Evolutionary conservation across 129 eudicot species (phyloP).

Genomic region (Centella asiatica): DNA sequence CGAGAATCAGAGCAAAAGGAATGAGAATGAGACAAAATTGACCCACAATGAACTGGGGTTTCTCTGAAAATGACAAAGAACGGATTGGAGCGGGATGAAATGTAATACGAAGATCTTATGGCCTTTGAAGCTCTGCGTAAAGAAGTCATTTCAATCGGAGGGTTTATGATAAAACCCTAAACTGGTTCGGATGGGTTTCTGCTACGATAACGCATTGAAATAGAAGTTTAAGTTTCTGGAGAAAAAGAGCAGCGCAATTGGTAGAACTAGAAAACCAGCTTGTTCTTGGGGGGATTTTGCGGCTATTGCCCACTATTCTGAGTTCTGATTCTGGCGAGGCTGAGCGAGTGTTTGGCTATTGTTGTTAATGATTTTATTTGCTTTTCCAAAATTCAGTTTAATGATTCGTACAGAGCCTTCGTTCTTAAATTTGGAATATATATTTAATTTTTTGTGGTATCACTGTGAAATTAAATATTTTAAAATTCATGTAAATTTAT

Average conservation of each 20-base stretch:
- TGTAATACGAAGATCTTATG: constrained; percentile 23
- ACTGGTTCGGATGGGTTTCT: neutral
- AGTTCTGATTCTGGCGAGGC: no score
- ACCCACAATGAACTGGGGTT: constrained; percentile 1
- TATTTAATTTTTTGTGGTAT: no score
- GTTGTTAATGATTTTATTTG: no score
- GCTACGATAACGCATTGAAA: neutral
- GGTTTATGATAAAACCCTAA: constrained; percentile 7
- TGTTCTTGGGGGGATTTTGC: neutral
- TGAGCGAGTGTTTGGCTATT: no score
- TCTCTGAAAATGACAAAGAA: neutral
- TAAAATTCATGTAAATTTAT: no score
- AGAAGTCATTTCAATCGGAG: constrained; percentile 38
- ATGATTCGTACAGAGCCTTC: no score
- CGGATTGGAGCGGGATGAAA: neutral
- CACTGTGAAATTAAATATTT: no score
- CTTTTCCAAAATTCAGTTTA: no score
- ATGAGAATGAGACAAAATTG: constrained; percentile 18
- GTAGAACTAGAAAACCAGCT: neutral
- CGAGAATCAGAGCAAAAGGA: constrained; percentile 54
- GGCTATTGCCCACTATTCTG: neutral
- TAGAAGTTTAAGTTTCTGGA: neutral
- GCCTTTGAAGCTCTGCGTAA: constrained; percentile 34
- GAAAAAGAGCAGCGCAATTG: neutral
- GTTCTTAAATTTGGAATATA: no score